These are phyloP conservation scores for Acer negundo DNA, from an alignment of 345 rosid genomes.

Conservation along the genomic window DNA sequence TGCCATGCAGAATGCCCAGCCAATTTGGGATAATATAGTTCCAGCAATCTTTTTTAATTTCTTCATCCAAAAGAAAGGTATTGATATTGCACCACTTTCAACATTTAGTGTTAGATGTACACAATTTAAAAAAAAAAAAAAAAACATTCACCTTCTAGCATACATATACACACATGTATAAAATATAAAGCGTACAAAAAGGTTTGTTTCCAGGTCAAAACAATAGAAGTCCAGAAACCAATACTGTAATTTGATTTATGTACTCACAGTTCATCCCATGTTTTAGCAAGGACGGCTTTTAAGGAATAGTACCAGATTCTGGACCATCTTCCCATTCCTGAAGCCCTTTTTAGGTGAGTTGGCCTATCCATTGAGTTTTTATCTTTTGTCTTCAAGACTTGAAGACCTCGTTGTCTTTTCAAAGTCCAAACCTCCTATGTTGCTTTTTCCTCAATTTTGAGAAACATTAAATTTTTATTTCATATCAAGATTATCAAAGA, in stretches of 20 bases:
- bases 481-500: conserved; percentile 2
- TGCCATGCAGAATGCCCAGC: too few relatives aligned
- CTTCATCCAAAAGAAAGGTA: too few relatives aligned
- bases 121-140: too few relatives aligned
- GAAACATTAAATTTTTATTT: neutral
- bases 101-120: too few relatives aligned
- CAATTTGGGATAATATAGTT: too few relatives aligned
- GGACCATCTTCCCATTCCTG: neutral
- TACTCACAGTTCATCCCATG: neutral
- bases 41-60: too few relatives aligned
- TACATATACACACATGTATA: neutral
- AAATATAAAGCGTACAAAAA: neutral
- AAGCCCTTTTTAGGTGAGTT: neutral
- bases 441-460: neutral
- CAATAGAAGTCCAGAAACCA: neutral
- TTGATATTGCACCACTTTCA: too few relatives aligned
- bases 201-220: neutral
- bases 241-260: neutral
- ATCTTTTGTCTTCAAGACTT: neutral
- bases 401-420: neutral
- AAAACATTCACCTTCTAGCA: too few relatives aligned
- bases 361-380: neutral
- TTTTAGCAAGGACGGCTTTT: neutral
- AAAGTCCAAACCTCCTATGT: neutral
- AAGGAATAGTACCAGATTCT: neutral